These are phyloP conservation scores for Backusella macrospora DNA, from an alignment of 192 early-diverging fungal species.

Conservation along the genomic window DNA sequence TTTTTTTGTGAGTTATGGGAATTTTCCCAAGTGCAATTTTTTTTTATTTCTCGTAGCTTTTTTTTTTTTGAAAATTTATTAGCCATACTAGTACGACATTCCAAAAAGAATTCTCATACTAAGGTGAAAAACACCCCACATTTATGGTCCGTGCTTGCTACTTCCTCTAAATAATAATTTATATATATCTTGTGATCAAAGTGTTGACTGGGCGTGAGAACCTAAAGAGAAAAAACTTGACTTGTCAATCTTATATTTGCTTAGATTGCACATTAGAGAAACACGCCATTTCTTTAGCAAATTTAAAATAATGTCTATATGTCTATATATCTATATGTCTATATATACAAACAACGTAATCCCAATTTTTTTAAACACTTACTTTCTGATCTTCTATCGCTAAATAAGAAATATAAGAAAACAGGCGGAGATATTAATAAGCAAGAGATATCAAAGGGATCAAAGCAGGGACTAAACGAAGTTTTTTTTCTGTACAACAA, in stretches of 20 bases:
- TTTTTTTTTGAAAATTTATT: conserved; percentile 5
- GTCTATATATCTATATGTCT: no score
- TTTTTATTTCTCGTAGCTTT: neutral
- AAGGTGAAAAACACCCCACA: neutral
- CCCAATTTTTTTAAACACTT: neutral
- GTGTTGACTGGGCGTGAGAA: neutral
- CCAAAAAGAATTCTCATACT: conserved; percentile 1
- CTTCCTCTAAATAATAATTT: neutral
- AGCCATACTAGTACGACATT: neutral
- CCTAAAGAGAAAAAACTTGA: neutral
- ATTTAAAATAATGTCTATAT: neutral
- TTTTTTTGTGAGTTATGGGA: neutral
- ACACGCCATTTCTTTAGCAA: neutral
- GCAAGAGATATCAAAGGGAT: neutral
- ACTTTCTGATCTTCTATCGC: neutral
- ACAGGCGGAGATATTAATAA: conserved; percentile 9
- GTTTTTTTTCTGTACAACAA: neutral
- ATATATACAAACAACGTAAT: neutral
- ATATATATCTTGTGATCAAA: conserved; percentile 12
- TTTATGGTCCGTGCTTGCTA: conserved; percentile 12
- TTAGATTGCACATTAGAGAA: neutral
- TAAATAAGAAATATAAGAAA: neutral
- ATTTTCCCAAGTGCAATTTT: conserved; percentile 6
- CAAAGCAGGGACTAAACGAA: conserved; percentile 7
- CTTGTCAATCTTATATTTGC: neutral